Percentiles rank a stretch among this genome's conserved stretches.
These are phyloP conservation scores for Xylariomycetidae sp. DNA, from an alignment of 2,329 filamentous ascomycete genomes.

Conservation along the genomic window DNA sequence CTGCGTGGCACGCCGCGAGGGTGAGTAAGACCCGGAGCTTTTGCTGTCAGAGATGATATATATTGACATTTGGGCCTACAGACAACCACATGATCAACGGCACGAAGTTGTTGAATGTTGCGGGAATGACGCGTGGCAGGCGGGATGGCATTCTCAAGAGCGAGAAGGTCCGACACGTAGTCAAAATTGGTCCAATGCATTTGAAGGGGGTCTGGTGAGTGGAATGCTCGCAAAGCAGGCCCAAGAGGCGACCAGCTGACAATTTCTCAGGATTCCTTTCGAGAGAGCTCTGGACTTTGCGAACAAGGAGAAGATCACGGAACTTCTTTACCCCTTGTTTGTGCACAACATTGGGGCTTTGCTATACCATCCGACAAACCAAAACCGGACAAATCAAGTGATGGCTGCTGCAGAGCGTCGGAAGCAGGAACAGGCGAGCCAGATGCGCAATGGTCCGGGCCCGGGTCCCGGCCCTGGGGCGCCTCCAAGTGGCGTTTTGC, in stretches of 20 bases:
- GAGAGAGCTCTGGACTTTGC: constrained; percentile 97
- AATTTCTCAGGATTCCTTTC: constrained; percentile 78
- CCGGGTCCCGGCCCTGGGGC: constrained; percentile 46
- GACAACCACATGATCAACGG: constrained; percentile 99
- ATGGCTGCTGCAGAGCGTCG: constrained; percentile 79
- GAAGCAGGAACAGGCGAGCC: constrained; percentile 61
- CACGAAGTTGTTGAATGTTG: constrained; percentile 93
- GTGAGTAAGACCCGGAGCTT: constrained; percentile 36
- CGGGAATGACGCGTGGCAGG: constrained; percentile 93
- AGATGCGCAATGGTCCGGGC: constrained; percentile 54
- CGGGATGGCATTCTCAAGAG: constrained; percentile 96
- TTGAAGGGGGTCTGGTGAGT: constrained; percentile 93
- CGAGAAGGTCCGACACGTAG: constrained; percentile 92
- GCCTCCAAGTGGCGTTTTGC: constrained; percentile 45
- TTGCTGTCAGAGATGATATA: background rate
- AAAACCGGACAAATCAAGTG: constrained; percentile 73
- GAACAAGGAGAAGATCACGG: constrained; percentile 99
- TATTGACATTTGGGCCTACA: constrained; percentile 37
- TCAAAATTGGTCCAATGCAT: constrained; percentile 99
- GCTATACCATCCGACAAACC: constrained; percentile 89
- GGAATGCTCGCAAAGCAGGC: constrained; percentile 1
- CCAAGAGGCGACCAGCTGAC: constrained; percentile 5
- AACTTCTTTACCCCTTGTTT: constrained; percentile 89
- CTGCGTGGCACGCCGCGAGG: constrained; percentile 89
- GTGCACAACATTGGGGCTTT: constrained; percentile 94